A percentile compares a stretch with the other conserved stretches of the same genome.
Evolutionary conservation across 495 filamentous ascomycete genomes (phyloP).

Genomic region (Xylaria intraflava): DNA sequence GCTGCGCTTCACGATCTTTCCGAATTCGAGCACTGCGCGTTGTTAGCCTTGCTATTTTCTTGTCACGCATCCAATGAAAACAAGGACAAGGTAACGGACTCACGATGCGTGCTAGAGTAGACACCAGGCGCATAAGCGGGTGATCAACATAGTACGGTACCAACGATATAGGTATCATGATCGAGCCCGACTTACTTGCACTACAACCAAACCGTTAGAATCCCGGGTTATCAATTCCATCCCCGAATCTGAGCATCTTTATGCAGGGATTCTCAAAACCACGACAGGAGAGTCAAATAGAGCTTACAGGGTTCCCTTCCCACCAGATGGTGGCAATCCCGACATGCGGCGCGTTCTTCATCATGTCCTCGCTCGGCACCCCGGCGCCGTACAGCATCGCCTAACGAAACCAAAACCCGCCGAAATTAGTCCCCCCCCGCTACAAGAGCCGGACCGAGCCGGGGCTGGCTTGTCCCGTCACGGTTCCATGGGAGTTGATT

Average conservation of each 20-base stretch:
- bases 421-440: neutral
- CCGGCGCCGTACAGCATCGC: conserved; percentile 97
- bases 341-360: conserved; percentile 88
- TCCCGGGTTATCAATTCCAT: no score
- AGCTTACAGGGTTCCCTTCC: conserved; percentile 81
- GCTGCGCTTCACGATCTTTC: conserved; percentile 80
- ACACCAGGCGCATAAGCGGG: neutral
- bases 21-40: conserved; percentile 72
- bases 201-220: no score
- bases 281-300: neutral
- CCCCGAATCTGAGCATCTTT: no score
- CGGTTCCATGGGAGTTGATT: no score
- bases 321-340: conserved; percentile 91
- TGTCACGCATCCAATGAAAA: neutral
- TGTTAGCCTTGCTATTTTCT: conserved; percentile 11
- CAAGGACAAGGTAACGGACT: conserved; percentile 14
- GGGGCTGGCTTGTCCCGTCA: no score
- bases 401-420: conserved; percentile 44
- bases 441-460: no score
- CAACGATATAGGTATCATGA: neutral
- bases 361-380: conserved; percentile 72
- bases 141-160: neutral
- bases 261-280: neutral
- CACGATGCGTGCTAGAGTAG: conserved; percentile 41
- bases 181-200: conserved; percentile 3